These are phyloP conservation scores for Trichoderma asperellum DNA, from an alignment of 2,329 filamentous ascomycete species.

Conservation along the genomic window DNA sequence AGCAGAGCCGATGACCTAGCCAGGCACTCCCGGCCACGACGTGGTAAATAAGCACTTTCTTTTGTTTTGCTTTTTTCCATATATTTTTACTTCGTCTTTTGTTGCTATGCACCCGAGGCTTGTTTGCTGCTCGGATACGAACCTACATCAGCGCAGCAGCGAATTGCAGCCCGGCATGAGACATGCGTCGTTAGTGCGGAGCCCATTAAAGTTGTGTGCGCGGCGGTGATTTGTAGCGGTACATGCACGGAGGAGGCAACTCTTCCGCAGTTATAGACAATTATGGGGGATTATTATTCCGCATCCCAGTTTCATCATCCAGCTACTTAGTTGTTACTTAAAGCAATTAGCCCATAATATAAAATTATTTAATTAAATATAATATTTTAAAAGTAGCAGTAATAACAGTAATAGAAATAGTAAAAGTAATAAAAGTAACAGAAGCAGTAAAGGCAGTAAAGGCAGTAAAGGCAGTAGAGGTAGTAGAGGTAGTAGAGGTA, in stretches of 20 bases:
- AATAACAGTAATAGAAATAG: too few species aligned
- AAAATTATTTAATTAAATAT: too few species aligned
- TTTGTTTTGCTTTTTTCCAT: background rate
- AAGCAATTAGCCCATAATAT: too few species aligned
- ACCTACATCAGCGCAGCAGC: slow-evolving; percentile 3
- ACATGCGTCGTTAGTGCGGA: slow-evolving; percentile 18
- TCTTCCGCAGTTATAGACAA: too few species aligned
- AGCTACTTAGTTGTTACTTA: too few species aligned
- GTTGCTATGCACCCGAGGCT: background rate
- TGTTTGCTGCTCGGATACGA: slow-evolving; percentile 12
- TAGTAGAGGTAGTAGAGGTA: too few species aligned
- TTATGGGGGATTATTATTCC: too few species aligned
- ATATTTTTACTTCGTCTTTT: background rate
- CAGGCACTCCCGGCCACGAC: background rate
- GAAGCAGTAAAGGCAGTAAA: too few species aligned
- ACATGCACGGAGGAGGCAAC: background rate
- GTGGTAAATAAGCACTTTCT: background rate
- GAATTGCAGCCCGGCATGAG: slow-evolving; percentile 19
- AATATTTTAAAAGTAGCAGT: too few species aligned
- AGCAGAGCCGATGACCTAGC: background rate
- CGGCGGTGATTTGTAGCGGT: background rate
- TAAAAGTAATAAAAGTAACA: too few species aligned
- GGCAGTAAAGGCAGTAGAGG: too few species aligned
- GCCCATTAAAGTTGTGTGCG: slow-evolving; percentile 3
- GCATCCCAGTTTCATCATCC: too few species aligned